Percentiles rank a stretch among this genome's conserved stretches.
These are phyloP conservation scores for Hymenoscyphus linearis DNA, from an alignment of 2,329 filamentous ascomycete species.

Conservation along the genomic window DNA sequence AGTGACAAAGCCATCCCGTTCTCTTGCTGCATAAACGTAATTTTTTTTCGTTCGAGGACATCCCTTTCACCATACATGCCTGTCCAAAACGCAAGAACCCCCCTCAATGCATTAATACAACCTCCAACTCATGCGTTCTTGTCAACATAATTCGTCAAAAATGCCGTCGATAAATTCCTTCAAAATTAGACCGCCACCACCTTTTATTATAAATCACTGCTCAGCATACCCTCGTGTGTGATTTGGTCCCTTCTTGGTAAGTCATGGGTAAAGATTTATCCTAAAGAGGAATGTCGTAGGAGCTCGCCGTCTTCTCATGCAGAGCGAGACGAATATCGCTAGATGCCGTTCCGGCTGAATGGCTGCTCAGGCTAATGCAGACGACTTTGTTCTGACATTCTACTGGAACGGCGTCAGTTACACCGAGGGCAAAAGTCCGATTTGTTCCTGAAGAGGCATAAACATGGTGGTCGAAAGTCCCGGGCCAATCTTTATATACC, in stretches of 20 bases:
- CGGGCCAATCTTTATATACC: neutral
- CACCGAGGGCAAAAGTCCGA: slow-evolving; percentile 1
- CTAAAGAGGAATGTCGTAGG: neutral
- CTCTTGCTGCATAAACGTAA: neutral
- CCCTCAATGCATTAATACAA: neutral
- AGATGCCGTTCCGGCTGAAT: neutral
- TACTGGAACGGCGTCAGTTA: neutral
- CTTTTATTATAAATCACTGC: no score
- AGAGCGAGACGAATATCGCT: neutral
- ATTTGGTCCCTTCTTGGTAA: neutral
- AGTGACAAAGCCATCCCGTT: neutral
- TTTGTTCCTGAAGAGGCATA: neutral
- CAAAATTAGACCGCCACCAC: neutral
- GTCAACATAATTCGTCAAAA: neutral
- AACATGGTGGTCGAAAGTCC: neutral
- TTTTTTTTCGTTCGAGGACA: neutral
- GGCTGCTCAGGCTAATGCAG: neutral
- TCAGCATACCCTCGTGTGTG: neutral
- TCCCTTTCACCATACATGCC: neutral
- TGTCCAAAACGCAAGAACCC: neutral
- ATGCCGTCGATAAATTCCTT: neutral
- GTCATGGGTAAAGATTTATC: neutral
- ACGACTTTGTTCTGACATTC: neutral
- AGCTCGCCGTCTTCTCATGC: neutral
- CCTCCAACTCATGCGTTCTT: neutral